Evolutionary conservation across 768 basidiomycete genomes (phyloP).

Genomic region (Paxillus rubicundulus): DNA sequence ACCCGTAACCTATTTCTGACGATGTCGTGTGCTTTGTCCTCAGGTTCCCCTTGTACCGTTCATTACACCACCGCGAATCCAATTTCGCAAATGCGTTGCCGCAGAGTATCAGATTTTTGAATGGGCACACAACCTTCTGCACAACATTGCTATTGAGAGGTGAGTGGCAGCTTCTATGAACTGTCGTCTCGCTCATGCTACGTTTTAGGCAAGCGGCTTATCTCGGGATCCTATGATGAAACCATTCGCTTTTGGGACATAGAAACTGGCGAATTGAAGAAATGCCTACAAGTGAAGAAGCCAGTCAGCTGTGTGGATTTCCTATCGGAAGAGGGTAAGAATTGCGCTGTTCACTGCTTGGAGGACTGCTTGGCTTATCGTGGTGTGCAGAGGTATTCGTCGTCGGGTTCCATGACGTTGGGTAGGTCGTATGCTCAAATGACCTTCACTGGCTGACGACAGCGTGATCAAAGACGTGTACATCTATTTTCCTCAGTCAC

Average conservation of each 20-base stretch:
- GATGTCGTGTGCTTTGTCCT: neutral
- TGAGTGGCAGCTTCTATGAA: constrained; percentile 11
- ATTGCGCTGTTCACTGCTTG: constrained; percentile 9
- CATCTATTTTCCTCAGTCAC: constrained; percentile 86
- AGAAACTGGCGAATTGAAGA: constrained; percentile 60
- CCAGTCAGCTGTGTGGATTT: constrained; percentile 91
- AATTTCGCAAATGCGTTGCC: constrained; percentile 78
- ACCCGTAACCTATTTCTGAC: neutral
- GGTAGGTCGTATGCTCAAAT: constrained; percentile 45
- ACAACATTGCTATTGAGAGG: constrained; percentile 73
- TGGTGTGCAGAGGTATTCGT: constrained; percentile 72
- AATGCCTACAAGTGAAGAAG: constrained; percentile 81
- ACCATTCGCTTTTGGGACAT: constrained; percentile 94
- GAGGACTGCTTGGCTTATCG: constrained; percentile 5
- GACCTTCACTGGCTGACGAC: constrained; percentile 1
- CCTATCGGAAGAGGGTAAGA: constrained; percentile 68
- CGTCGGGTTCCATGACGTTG: constrained; percentile 90
- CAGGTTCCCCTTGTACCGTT: constrained; percentile 71
- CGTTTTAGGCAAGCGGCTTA: constrained; percentile 62
- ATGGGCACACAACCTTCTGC: constrained; percentile 85
- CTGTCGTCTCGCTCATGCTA: neutral
- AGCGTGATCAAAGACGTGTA: constrained; percentile 56
- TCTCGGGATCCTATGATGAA: constrained; percentile 90
- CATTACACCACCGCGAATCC: constrained; percentile 79
- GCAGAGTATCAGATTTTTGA: constrained; percentile 73